A percentile compares a stretch with the other conserved stretches of the same genome.
Conservation (phyloP, 352 stramenopile genomes). For the Phytophthora foliorum region DNA sequence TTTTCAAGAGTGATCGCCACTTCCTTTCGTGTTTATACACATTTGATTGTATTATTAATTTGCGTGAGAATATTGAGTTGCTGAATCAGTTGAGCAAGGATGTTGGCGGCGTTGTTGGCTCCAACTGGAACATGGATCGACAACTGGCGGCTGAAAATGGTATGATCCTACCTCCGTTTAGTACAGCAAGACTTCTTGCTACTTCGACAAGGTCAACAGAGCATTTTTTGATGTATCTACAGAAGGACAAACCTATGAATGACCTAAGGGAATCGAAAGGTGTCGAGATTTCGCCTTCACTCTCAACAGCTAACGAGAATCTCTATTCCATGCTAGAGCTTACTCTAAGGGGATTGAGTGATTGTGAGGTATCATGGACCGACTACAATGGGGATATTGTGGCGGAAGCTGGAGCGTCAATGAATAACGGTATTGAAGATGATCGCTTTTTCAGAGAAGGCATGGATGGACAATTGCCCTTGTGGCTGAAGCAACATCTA, state of each 20-base stretch:
- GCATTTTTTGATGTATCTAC: slow-evolving; percentile 90
- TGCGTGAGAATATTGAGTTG: slow-evolving; percentile 59
- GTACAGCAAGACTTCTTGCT: slow-evolving; percentile 77
- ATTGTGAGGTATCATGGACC: slow-evolving; percentile 90
- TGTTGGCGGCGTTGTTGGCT: slow-evolving; percentile 56
- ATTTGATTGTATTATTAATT: slow-evolving; percentile 78
- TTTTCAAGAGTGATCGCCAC: slow-evolving; percentile 85
- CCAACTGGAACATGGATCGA: slow-evolving; percentile 58
- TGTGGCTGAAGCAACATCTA: slow-evolving; percentile 77
- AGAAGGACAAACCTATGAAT: slow-evolving; percentile 39
- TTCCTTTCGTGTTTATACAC: slow-evolving; percentile 85
- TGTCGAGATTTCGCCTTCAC: slow-evolving; percentile 12
- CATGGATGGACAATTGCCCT: slow-evolving; percentile 68
- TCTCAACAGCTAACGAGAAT: slow-evolving; percentile 81
- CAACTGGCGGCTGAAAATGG: slow-evolving; percentile 54
- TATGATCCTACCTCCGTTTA: slow-evolving; percentile 85
- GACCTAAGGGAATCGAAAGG: slow-evolving; percentile 7
- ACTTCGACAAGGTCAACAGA: slow-evolving; percentile 75
- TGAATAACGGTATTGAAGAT: slow-evolving; percentile 39
- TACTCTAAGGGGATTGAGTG: slow-evolving; percentile 77
- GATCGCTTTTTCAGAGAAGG: slow-evolving; percentile 52
- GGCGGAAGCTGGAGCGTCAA: slow-evolving; percentile 13
- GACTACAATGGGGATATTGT: slow-evolving; percentile 70
- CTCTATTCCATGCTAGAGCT: slow-evolving; percentile 90
- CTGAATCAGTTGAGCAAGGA: slow-evolving; percentile 48